Conservation (phyloP, 306 rosid genomes). For the Lathyrus tuberosus region DNA sequence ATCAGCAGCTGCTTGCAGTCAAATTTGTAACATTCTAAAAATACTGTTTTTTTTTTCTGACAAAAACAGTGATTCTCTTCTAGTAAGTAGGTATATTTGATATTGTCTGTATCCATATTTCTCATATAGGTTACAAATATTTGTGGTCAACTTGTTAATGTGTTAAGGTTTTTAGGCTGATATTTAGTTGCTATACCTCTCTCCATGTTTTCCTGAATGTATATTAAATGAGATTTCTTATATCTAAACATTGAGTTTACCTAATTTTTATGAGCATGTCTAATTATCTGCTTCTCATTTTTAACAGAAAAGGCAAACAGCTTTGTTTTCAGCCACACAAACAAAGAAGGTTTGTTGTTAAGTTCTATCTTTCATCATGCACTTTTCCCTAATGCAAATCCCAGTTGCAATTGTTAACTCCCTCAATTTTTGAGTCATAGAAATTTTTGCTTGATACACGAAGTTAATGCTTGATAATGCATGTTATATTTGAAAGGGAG, state of each 20-base stretch:
- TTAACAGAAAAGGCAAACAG: conserved; percentile 89
- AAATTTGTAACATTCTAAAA: conserved; percentile 5
- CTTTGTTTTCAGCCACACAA: conserved; percentile 97
- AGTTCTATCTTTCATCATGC: background rate
- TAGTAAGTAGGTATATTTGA: background rate
- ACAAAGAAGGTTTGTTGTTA: conserved; percentile 76
- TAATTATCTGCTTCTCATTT: conserved; percentile 42
- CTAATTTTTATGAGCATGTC: conserved; percentile 13
- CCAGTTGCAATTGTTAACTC: background rate
- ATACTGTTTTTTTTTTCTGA: conserved; percentile 1
- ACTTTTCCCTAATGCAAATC: conserved; percentile 20
- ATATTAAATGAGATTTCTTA: conserved; percentile 14
- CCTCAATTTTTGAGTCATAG: background rate
- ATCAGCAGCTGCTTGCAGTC: conserved; percentile 15
- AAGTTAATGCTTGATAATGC: conserved; percentile 20
- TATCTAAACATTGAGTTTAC: conserved; percentile 4
- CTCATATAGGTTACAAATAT: conserved; percentile 7
- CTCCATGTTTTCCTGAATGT: background rate
- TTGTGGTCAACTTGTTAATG: conserved; percentile 3
- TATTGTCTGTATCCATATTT: conserved; percentile 9
- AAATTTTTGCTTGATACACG: background rate
- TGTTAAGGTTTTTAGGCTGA: conserved; percentile 10
- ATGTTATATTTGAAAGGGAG: conserved; percentile 11
- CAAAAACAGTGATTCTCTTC: background rate
- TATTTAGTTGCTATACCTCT: conserved; percentile 17